phyloP scores from a whole-genome alignment of 1,139 yeast genomes.

The Casaregolazyma lundiana region DNA sequence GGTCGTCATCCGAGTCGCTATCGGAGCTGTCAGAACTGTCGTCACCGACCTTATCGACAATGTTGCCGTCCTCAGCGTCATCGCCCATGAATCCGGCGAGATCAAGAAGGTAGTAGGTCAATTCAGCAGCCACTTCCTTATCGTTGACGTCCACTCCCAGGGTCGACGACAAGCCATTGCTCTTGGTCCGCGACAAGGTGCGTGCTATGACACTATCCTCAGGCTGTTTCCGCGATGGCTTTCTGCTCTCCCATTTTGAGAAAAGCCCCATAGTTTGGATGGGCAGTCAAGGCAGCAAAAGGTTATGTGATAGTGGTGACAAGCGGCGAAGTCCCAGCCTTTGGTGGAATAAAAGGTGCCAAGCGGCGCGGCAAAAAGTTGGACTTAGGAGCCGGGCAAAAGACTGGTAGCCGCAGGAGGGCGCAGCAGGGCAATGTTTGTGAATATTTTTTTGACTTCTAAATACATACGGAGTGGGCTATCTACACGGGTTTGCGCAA shows the following conservation, averaged over 20 bases:
- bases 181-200: not conserved
- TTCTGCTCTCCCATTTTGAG: constrained; percentile 1
- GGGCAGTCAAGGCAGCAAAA: not conserved
- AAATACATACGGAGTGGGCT: too few relatives aligned
- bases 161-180: constrained; percentile 2
- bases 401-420: too few relatives aligned
- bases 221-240: constrained; percentile 6
- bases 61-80: constrained; percentile 7
- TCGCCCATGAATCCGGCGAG: constrained; percentile 9
- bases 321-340: not conserved
- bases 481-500: too few relatives aligned
- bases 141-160: constrained; percentile 10
- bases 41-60: constrained; percentile 10
- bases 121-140: constrained; percentile 1
- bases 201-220: constrained; percentile 1
- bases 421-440: too few relatives aligned
- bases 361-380: not conserved
- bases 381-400: too few relatives aligned
- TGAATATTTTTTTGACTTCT: too few relatives aligned
- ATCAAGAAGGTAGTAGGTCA: constrained; percentile 9
- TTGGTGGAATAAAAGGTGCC: not conserved
- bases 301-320: constrained; percentile 1
- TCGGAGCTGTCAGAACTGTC: constrained; percentile 11
- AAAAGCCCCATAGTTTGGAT: constrained; percentile 8
- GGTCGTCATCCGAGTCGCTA: constrained; percentile 4